These are phyloP conservation scores for Globisporangium splendens DNA, from an alignment of 352 stramenopile genomes.

Conservation along the genomic window DNA sequence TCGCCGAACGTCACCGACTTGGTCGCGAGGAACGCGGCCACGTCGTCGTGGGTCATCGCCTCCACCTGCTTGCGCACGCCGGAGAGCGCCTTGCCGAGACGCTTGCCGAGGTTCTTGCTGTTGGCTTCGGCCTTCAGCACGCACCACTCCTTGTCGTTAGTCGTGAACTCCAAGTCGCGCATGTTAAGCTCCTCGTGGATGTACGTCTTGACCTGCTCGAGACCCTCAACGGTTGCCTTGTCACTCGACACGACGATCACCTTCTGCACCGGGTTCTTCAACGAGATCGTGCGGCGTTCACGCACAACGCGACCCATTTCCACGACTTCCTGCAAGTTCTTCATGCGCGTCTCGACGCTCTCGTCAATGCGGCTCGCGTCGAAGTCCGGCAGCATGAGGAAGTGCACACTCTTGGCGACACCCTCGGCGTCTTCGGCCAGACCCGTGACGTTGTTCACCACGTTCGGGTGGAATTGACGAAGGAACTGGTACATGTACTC, in stretches of 20 bases:
- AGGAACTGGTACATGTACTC: constrained; percentile 99
- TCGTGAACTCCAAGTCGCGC: constrained; percentile 89
- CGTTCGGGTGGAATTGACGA: constrained; percentile 92
- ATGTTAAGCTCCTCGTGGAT: constrained; percentile 98
- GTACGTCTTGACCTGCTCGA: constrained; percentile 90
- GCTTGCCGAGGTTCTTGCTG: constrained; percentile 93
- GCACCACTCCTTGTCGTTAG: constrained; percentile 90
- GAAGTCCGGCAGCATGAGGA: constrained; percentile 93
- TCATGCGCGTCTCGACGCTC: constrained; percentile 92
- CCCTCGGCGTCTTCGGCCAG: constrained; percentile 87
- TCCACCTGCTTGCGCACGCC: constrained; percentile 85
- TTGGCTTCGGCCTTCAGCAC: constrained; percentile 93
- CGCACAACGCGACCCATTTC: constrained; percentile 95
- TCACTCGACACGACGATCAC: constrained; percentile 95
- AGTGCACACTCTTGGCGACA: constrained; percentile 95
- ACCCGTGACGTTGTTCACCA: constrained; percentile 44
- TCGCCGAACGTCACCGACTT: constrained; percentile 82
- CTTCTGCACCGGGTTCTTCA: constrained; percentile 97
- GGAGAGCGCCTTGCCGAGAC: constrained; percentile 96
- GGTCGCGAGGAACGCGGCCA: constrained; percentile 61
- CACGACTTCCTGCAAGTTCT: constrained; percentile 95
- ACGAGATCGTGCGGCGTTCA: constrained; percentile 95
- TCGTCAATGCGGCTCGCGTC: constrained; percentile 92
- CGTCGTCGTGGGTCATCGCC: constrained; percentile 66
- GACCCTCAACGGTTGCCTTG: constrained; percentile 62